A percentile compares a stretch with the other conserved stretches of the same genome.
Conservation (phyloP, 208 protist genomes). For the Crithidia expoeki region DNA sequence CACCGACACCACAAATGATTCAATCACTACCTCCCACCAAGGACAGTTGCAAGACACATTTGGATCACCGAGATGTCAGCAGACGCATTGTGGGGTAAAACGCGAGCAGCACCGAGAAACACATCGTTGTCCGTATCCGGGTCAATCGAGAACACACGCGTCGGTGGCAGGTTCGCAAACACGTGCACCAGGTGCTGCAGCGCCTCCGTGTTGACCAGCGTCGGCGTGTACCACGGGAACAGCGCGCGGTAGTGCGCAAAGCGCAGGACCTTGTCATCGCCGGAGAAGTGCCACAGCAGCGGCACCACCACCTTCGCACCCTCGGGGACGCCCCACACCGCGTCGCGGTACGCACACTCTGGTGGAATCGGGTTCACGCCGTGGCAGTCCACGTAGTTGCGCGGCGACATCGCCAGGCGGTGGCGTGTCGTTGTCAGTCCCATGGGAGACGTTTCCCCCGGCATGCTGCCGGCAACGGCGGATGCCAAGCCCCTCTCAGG, state of each 20-base stretch:
- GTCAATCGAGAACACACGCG: background rate
- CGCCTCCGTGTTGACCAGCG: background rate
- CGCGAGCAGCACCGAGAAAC: background rate
- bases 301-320: background rate
- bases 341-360: conserved; percentile 1
- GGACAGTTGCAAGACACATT: too few relatives aligned
- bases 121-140: background rate
- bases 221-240: conserved; percentile 11
- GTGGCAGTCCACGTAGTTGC: background rate
- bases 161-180: background rate
- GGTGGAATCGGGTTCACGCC: background rate
- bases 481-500: background rate
- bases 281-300: conserved; percentile 11
- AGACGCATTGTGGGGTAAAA: background rate
- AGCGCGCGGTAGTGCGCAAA: background rate
- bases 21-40: too few relatives aligned
- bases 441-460: background rate
- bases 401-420: background rate
- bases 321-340: background rate
- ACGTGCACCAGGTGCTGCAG: background rate
- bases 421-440: background rate
- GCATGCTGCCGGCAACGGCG: background rate
- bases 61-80: too few relatives aligned
- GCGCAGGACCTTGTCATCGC: background rate
- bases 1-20: too few relatives aligned